Conservation (phyloP, 495 filamentous ascomycete species). For the Collariella sp. region DNA sequence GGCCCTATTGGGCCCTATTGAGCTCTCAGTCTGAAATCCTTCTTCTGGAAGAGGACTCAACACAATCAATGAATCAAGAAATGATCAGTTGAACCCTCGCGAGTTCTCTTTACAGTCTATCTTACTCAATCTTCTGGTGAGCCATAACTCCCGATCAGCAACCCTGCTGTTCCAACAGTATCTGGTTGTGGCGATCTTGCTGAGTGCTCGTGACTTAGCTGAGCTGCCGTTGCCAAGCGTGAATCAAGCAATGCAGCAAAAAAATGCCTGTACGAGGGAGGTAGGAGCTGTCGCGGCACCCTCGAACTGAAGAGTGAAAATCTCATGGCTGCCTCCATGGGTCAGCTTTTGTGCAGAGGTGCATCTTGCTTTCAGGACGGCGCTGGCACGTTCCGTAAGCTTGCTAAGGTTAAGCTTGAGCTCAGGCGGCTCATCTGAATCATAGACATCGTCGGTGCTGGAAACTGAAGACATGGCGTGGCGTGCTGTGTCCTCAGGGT, state of each 20-base stretch:
- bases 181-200: constrained; percentile 2
- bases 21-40: no score
- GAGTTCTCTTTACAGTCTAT: no score
- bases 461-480: constrained; percentile 2
- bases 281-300: background rate
- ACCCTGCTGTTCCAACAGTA: no score
- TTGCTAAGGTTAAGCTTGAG: background rate
- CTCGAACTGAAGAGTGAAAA: background rate
- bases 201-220: background rate
- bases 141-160: no score
- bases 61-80: no score
- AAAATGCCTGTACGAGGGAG: background rate
- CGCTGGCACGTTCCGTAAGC: background rate
- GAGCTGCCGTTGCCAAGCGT: background rate
- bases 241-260: constrained; percentile 1
- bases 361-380: background rate
- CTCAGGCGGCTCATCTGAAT: constrained; percentile 1
- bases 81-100: no score
- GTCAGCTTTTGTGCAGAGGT: background rate
- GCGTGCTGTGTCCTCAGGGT: no score
- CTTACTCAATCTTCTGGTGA: no score
- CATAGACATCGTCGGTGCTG: background rate
- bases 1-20: no score
- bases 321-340: constrained; percentile 1
- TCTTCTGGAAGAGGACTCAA: no score